Conservation (phyloP, 192 early-diverging fungal genomes). For the Fimicolochytrium jonesii region DNA sequence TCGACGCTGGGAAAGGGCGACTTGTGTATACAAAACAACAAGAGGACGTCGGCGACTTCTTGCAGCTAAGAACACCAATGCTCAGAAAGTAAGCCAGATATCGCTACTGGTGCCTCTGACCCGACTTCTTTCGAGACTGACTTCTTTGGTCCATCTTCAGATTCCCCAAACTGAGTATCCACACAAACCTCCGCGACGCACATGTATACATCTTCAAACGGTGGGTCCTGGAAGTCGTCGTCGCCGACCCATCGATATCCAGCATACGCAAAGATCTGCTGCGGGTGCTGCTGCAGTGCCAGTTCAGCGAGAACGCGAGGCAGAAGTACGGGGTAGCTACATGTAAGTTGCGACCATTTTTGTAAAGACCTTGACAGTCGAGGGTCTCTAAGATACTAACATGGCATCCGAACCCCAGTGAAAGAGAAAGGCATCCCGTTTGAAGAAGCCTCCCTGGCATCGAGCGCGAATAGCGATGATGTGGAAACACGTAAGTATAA, state of each 20-base stretch:
- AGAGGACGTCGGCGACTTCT: conserved; percentile 52
- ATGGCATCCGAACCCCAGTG: too few relatives aligned
- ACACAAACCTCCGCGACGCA: conserved; percentile 80
- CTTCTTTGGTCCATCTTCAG: conserved; percentile 4
- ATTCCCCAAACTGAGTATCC: conserved; percentile 76
- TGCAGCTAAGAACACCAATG: conserved; percentile 56
- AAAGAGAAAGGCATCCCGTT: too few relatives aligned
- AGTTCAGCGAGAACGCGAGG: conserved; percentile 68
- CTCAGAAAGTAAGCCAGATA: conserved; percentile 45
- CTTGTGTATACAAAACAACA: conserved; percentile 37
- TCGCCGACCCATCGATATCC: conserved; percentile 54
- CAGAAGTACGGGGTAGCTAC: too few relatives aligned
- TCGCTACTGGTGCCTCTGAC: not conserved
- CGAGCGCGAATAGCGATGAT: conserved; percentile 25
- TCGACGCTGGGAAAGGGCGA: conserved; percentile 37
- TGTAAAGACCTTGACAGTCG: too few relatives aligned
- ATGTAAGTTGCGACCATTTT: too few relatives aligned
- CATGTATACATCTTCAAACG: conserved; percentile 90
- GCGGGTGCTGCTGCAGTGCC: conserved; percentile 79
- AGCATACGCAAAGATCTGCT: conserved; percentile 82
- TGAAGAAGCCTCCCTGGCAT: conserved; percentile 23
- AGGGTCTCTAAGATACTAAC: too few relatives aligned
- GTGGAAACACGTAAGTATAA: conserved; percentile 5
- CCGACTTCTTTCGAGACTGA: conserved; percentile 11
- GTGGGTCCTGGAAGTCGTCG: conserved; percentile 87